These are phyloP conservation scores for Populus nigra DNA, from an alignment of 345 rosid genomes.

Conservation along the genomic window DNA sequence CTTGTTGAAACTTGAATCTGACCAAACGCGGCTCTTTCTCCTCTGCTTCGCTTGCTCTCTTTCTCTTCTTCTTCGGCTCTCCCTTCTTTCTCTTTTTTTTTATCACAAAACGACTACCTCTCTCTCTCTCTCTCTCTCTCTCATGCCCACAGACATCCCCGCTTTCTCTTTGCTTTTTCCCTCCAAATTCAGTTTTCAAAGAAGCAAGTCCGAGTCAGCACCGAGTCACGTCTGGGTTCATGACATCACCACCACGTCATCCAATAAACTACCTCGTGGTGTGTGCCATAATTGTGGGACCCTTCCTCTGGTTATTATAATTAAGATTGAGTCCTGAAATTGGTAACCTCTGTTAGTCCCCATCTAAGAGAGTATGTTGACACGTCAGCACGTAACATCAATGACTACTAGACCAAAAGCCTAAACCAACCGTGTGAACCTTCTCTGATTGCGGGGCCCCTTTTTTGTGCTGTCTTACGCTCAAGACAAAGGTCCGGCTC, in stretches of 20 bases:
- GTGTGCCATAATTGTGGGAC: neutral
- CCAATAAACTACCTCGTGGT: neutral
- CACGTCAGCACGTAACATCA: conserved; percentile 9
- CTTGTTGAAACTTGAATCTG: no score
- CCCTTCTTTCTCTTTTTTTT: no score
- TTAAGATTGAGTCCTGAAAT: no score
- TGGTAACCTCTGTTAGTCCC: neutral
- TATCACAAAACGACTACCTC: no score
- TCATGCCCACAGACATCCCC: no score
- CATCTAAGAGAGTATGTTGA: neutral
- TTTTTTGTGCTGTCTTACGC: conserved; percentile 6
- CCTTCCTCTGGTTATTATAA: neutral
- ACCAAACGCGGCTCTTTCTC: no score
- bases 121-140: no score
- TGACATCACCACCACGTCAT: conserved; percentile 15
- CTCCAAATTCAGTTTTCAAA: neutral
- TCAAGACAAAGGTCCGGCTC: conserved; percentile 17
- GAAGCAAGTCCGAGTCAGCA: conserved; percentile 23
- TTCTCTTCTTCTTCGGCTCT: no score
- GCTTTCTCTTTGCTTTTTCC: no score
- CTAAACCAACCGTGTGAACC: neutral
- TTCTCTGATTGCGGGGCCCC: neutral
- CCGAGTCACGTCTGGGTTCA: conserved; percentile 10
- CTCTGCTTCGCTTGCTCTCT: no score
- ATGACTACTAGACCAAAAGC: conserved; percentile 1